Conservation (phyloP, 2,329 filamentous ascomycete species). For the Colletotrichum chrysophilum region DNA sequence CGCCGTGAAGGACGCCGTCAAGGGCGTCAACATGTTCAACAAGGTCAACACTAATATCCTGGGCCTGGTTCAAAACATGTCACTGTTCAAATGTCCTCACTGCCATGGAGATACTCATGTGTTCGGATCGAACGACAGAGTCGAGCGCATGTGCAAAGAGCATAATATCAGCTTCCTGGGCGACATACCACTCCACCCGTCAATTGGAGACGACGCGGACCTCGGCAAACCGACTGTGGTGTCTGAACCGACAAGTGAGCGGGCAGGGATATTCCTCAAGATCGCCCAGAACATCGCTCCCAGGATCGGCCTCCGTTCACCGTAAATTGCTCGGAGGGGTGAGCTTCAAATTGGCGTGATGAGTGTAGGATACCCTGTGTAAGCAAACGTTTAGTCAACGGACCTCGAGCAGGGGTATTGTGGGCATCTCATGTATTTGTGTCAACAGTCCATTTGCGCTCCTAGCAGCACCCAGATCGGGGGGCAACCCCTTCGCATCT, state of each 20-base stretch:
- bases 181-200: slow-evolving; percentile 86
- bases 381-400: slow-evolving; percentile 21
- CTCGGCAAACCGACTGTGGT: slow-evolving; percentile 89
- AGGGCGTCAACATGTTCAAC: slow-evolving; percentile 91
- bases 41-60: slow-evolving; percentile 82
- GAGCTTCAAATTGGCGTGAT: not conserved
- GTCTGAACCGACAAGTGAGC: slow-evolving; percentile 77
- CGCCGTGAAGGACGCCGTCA: slow-evolving; percentile 87
- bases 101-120: slow-evolving; percentile 78
- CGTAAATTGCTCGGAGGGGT: not conserved
- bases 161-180: slow-evolving; percentile 82
- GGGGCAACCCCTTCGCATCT: not conserved
- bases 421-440: slow-evolving; percentile 23
- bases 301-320: slow-evolving; percentile 40
- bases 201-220: slow-evolving; percentile 87
- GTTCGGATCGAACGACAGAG: slow-evolving; percentile 72
- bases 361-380: slow-evolving; percentile 17
- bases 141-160: slow-evolving; percentile 71
- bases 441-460: not conserved
- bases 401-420: slow-evolving; percentile 5
- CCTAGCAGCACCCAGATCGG: not conserved
- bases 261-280: slow-evolving; percentile 73
- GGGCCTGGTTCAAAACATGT: slow-evolving; percentile 94
- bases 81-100: slow-evolving; percentile 79
- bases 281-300: slow-evolving; percentile 65